Evolutionary conservation across 495 filamentous ascomycete species (phyloP).

Genomic region (Talaromyces adpressus): DNA sequence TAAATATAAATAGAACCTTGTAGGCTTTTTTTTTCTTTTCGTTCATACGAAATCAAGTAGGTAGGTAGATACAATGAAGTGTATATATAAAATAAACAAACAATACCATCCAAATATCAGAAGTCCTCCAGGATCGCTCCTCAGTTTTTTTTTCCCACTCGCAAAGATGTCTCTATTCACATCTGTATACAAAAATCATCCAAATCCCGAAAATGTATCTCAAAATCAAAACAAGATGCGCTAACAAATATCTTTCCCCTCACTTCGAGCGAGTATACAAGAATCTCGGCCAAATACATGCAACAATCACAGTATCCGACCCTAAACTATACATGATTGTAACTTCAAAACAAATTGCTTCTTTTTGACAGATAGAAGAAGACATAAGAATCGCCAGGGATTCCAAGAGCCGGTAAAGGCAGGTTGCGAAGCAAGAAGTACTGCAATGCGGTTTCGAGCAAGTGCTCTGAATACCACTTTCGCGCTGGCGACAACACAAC

Average conservation of each 20-base stretch:
- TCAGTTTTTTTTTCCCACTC: conserved; percentile 1
- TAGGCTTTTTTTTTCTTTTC: not conserved
- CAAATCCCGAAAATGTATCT: conserved; percentile 2
- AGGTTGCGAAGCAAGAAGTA: not conserved
- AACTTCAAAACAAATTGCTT: not conserved
- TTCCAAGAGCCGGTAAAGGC: not conserved
- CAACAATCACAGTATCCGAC: not conserved
- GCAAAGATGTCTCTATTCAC: conserved; percentile 1
- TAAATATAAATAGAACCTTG: too few relatives aligned
- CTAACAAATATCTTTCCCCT: not conserved
- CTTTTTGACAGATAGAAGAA: not conserved
- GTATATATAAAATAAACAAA: conserved; percentile 3
- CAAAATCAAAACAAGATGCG: not conserved
- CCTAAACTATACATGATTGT: not conserved
- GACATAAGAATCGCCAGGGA: not conserved
- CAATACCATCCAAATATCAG: not conserved
- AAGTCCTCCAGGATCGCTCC: conserved; percentile 9
- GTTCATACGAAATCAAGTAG: not conserved
- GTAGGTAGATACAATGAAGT: not conserved
- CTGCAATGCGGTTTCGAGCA: not conserved
- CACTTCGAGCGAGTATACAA: not conserved
- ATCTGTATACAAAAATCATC: not conserved
- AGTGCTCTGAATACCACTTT: not conserved
- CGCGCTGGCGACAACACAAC: not conserved
- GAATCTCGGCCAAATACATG: not conserved